Conservation (phyloP, 2,329 filamentous ascomycete genomes). For the Verticillium dahliae region DNA sequence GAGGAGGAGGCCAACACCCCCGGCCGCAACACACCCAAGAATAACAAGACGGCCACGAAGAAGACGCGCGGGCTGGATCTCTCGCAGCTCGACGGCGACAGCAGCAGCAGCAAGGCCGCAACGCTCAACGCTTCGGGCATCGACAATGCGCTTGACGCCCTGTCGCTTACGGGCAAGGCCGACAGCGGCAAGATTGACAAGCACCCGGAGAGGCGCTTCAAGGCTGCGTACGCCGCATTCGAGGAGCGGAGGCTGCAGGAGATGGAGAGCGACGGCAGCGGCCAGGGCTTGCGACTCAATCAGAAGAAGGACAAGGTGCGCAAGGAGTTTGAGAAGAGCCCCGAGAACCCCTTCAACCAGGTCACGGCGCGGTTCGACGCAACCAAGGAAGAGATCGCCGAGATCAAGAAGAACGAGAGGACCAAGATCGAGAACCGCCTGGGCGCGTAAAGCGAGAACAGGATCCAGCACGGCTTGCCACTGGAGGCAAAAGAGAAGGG, state of each 20-base stretch:
- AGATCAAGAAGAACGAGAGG: conserved; percentile 60
- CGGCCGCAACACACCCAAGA: conserved; percentile 56
- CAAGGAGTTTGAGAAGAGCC: conserved; percentile 92
- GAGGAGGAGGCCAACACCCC: conserved; percentile 70
- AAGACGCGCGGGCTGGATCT: conserved; percentile 70
- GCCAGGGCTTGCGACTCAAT: conserved; percentile 66
- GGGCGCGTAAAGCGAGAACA: conserved; percentile 18
- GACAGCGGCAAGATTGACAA: conserved; percentile 68
- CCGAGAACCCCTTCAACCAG: conserved; percentile 95
- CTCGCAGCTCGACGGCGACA: conserved; percentile 62
- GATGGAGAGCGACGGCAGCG: conserved; percentile 74
- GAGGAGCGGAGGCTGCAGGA: conserved; percentile 77
- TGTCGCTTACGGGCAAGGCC: conserved; percentile 54
- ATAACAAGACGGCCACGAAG: conserved; percentile 61
- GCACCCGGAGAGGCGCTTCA: conserved; percentile 82
- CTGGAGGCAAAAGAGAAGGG: background rate
- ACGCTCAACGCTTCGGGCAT: conserved; percentile 80
- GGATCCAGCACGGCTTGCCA: background rate
- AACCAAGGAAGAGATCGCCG: conserved; percentile 66
- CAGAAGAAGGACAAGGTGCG: conserved; percentile 78
- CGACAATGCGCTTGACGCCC: conserved; percentile 86
- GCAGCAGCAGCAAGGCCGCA: conserved; percentile 22
- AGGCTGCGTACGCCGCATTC: conserved; percentile 76
- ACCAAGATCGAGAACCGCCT: conserved; percentile 69
- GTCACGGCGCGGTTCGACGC: conserved; percentile 70